A percentile compares a stretch with the other conserved stretches of the same genome.
Conservation (phyloP, 179 eudicot genomes). For the Silene vulgaris region DNA sequence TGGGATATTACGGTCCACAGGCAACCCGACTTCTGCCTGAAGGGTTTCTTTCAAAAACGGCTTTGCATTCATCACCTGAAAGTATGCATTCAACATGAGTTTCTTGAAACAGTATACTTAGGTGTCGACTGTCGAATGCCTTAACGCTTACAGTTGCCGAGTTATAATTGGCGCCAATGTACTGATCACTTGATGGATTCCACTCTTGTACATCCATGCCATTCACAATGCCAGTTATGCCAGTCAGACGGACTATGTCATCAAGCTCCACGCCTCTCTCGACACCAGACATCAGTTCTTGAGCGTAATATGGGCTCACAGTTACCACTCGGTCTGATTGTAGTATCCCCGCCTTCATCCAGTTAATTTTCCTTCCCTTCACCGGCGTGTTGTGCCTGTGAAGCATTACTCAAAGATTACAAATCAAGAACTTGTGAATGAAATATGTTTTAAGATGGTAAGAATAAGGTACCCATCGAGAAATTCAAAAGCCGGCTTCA, state of each 20-base stretch:
- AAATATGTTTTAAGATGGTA: neutral
- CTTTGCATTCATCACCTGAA: slow-evolving; percentile 61
- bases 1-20: slow-evolving; percentile 57
- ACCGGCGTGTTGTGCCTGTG: slow-evolving; percentile 64
- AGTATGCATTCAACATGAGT: neutral
- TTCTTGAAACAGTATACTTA: neutral
- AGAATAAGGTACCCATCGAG: slow-evolving; percentile 56
- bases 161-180: slow-evolving; percentile 50
- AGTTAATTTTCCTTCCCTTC: slow-evolving; percentile 76
- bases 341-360: slow-evolving; percentile 82
- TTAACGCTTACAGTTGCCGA: slow-evolving; percentile 53
- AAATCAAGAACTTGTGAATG: neutral
- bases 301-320: slow-evolving; percentile 79
- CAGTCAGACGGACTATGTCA: slow-evolving; percentile 36
- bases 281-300: slow-evolving; percentile 55
- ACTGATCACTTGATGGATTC: slow-evolving; percentile 70
- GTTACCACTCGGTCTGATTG: slow-evolving; percentile 61
- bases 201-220: slow-evolving; percentile 95
- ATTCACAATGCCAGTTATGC: slow-evolving; percentile 62
- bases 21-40: slow-evolving; percentile 76
- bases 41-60: slow-evolving; percentile 68
- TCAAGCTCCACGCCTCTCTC: slow-evolving; percentile 87
- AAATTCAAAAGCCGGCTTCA: slow-evolving; percentile 60
- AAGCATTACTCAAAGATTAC: neutral
- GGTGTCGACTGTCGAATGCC: neutral